Evolutionary conservation across 202 grass and related monocot species (phyloP), one percentile per base, ranked within the genome.

Genomic region (Saccharum hybrid): DNA sequence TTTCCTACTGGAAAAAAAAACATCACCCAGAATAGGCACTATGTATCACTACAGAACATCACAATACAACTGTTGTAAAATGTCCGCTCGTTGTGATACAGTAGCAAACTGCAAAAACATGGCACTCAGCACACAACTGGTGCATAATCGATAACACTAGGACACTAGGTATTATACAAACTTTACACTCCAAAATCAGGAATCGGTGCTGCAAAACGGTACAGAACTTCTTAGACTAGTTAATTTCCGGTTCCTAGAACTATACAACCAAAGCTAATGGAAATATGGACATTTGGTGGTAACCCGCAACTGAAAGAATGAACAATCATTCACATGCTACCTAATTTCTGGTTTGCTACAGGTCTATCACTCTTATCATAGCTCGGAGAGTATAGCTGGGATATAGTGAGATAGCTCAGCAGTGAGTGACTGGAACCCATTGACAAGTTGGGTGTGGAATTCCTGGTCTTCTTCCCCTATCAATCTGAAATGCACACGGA

Each of bases 391-490:
- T 82, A 99, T 99, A 36, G 96, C 96, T 39, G 96, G 96, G 70
- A 99, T 99, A 71, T 99, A 99, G 75, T 96, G 96, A 39, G 96
- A 99, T 65, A 99, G 90, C 89, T 99, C 96, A 34, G 96, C 96
- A 2, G 96, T 99, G 52, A 99, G 93, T 75, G 96, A 94, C 68
- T 99, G 96, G 84, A 99, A 99, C 22, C 96, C 96, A 38, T 99
- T 96, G 71, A 99, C 96, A 68, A 99, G 91, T 75, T 99, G 96
- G 4, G 96, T 99, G 84, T 99, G 96, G 82, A 99, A 99, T 64
- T 99, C 96, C 80, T 99, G 89, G 77, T 99, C 93, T 85, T 99
- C 96, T 88, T 96, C 96, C 2, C 96, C 96, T 74, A 99, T 96
- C 82, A 99, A 85, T 83, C 96, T 92, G 69, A 96, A 96, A 88